A percentile compares a stretch with the other conserved stretches of the same genome.
Conservation (phyloP, 1,284 basidiomycete genomes). For the Tilletia walkeri region DNA sequence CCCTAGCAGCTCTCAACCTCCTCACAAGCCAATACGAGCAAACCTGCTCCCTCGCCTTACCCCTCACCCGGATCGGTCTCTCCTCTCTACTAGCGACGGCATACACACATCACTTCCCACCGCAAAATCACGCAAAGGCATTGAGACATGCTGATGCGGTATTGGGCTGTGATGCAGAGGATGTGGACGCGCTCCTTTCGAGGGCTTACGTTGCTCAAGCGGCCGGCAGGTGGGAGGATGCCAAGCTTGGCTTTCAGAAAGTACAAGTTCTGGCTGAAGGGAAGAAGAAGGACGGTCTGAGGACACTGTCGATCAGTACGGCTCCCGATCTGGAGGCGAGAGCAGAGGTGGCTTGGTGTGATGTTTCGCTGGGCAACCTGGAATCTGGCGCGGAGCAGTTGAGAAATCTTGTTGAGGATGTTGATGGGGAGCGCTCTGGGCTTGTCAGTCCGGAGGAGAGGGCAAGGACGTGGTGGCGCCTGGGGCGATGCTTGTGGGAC, state of each 20-base stretch:
- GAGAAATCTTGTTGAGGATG: slow-evolving; percentile 63
- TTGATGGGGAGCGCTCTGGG: slow-evolving; percentile 60
- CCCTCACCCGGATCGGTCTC: slow-evolving; percentile 70
- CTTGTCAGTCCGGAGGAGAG: slow-evolving; percentile 60
- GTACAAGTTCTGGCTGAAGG: slow-evolving; percentile 37
- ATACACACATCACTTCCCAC: slow-evolving; percentile 80
- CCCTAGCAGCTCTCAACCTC: slow-evolving; percentile 29
- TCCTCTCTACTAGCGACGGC: slow-evolving; percentile 69
- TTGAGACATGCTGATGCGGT: slow-evolving; percentile 71
- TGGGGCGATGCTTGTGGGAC: slow-evolving; percentile 76
- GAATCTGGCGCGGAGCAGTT: slow-evolving; percentile 65
- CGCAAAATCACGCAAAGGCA: slow-evolving; percentile 82
- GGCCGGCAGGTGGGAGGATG: slow-evolving; percentile 69
- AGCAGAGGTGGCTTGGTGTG: slow-evolving; percentile 85
- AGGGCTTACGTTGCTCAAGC: slow-evolving; percentile 72
- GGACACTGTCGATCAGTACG: slow-evolving; percentile 56
- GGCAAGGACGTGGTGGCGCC: slow-evolving; percentile 78
- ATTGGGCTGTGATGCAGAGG: slow-evolving; percentile 65
- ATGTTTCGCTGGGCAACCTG: slow-evolving; percentile 64
- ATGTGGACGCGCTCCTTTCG: slow-evolving; percentile 70
- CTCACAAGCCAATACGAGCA: slow-evolving; percentile 19
- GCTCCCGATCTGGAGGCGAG: slow-evolving; percentile 66
- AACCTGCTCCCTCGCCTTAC: slow-evolving; percentile 68
- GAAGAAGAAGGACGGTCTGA: slow-evolving; percentile 18
- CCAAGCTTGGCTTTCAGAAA: slow-evolving; percentile 65